Evolutionary conservation across 129 eudicot species (phyloP).

Genomic region (Silybum marianum): DNA sequence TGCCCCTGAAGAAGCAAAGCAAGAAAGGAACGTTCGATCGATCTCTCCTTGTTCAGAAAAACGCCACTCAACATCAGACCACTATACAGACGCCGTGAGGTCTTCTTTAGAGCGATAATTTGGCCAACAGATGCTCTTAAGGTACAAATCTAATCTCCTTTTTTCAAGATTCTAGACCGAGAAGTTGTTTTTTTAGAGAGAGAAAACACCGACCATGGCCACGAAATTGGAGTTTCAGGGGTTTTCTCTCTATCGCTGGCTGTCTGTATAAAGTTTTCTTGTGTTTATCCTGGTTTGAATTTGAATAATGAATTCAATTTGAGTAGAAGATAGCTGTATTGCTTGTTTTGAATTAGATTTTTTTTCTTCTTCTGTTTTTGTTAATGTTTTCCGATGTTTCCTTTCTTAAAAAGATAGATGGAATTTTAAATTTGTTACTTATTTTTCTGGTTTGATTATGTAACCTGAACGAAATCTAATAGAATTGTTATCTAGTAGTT

Average conservation of each 20-base stretch:
- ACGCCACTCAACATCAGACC: slow-evolving; percentile 17
- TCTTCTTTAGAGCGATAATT: slow-evolving; percentile 13
- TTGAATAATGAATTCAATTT: slow-evolving; percentile 21
- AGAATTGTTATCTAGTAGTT: slow-evolving; percentile 14
- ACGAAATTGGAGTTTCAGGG: slow-evolving; percentile 15
- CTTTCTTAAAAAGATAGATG: slow-evolving; percentile 20
- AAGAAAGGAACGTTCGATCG: slow-evolving; percentile 46
- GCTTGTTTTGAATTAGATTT: slow-evolving; percentile 4
- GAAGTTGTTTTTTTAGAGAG: slow-evolving; percentile 19
- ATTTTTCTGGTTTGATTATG: slow-evolving; percentile 9
- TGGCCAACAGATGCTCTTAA: slow-evolving; percentile 7
- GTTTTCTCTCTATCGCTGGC: not conserved
- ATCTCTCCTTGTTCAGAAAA: slow-evolving; percentile 32
- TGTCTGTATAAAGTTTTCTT: not conserved
- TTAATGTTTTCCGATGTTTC: slow-evolving; percentile 13
- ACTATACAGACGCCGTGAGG: slow-evolving; percentile 1
- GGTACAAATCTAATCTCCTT: slow-evolving; percentile 18
- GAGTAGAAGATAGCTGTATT: not conserved
- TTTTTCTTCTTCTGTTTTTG: not conserved
- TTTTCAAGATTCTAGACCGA: slow-evolving; percentile 8
- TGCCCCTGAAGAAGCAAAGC: slow-evolving; percentile 43
- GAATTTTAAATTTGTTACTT: not conserved
- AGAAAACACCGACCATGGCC: slow-evolving; percentile 13
- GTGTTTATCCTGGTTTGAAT: slow-evolving; percentile 13
- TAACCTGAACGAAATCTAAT: slow-evolving; percentile 13